Conservation (phyloP, 2,329 filamentous ascomycete species). For the Thielaviopsis euricoi region DNA sequence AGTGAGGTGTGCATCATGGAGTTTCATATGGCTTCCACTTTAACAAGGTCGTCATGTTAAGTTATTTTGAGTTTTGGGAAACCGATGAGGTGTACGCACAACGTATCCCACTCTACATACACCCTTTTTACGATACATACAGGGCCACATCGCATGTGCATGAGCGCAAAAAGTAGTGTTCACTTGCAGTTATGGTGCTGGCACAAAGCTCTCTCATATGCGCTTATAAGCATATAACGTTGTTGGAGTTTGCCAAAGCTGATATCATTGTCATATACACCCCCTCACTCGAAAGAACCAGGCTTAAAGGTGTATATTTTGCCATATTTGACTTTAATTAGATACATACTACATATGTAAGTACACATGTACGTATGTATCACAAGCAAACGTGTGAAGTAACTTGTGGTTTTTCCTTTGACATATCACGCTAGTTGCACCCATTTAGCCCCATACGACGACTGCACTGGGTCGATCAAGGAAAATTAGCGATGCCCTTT, state of each 20-base stretch:
- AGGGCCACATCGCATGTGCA: not conserved
- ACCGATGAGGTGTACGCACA: not conserved
- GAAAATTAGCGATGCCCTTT: not conserved
- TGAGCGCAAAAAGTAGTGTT: not conserved
- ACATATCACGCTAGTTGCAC: not conserved
- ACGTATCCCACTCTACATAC: not conserved
- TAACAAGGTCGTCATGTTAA: too few species aligned
- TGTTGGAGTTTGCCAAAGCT: not conserved
- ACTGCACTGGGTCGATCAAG: not conserved
- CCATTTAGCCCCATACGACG: not conserved
- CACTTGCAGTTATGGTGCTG: not conserved
- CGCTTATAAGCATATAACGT: not conserved
- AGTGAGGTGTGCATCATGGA: too few species aligned
- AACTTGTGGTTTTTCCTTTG: not conserved
- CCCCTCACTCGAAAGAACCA: not conserved
- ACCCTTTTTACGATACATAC: not conserved
- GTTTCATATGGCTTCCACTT: too few species aligned
- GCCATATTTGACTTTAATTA: not conserved
- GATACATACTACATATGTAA: not conserved
- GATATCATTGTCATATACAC: not conserved
- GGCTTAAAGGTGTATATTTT: not conserved
- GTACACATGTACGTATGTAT: not conserved
- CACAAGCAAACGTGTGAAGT: not conserved
- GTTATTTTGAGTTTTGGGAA: too few species aligned
- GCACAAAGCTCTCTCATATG: not conserved